A percentile compares a stretch with the other conserved stretches of the same genome.
phyloP scores from a whole-genome alignment of 495 filamentous ascomycete species.

The Penicillium angulare region DNA sequence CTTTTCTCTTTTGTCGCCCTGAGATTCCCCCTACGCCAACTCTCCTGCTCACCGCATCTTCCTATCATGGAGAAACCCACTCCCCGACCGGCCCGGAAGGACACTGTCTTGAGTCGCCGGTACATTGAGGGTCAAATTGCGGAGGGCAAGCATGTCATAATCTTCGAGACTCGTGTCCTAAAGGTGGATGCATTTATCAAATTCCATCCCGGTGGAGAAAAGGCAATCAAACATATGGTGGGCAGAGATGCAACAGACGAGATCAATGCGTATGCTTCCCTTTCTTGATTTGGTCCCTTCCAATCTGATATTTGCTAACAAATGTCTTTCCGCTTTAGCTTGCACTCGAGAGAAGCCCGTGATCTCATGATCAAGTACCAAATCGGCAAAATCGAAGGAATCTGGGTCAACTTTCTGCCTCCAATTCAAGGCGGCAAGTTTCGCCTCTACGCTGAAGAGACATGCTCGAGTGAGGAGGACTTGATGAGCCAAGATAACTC shows the following conservation, averaged over 20 bases:
- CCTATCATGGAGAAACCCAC: constrained; percentile 20
- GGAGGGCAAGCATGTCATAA: constrained; percentile 76
- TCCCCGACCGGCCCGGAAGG: constrained; percentile 35
- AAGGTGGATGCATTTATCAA: constrained; percentile 84
- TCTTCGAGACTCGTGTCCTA: constrained; percentile 76
- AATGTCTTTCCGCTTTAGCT: constrained; percentile 41
- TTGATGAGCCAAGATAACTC: constrained; percentile 27
- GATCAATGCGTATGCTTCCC: constrained; percentile 72
- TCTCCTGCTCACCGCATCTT: constrained; percentile 4
- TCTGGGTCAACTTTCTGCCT: constrained; percentile 85
- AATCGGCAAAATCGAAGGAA: constrained; percentile 78
- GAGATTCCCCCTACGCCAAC: neutral
- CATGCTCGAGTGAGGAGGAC: constrained; percentile 35
- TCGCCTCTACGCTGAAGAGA: constrained; percentile 50
- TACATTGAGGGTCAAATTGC: constrained; percentile 87
- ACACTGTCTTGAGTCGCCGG: constrained; percentile 60
- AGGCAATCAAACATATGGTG: constrained; percentile 91
- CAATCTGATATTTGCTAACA: neutral
- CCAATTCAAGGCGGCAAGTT: constrained; percentile 93
- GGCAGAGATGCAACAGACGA: constrained; percentile 96
- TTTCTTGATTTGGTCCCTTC: neutral
- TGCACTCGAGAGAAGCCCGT: constrained; percentile 79
- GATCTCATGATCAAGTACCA: constrained; percentile 77
- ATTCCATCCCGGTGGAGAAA: constrained; percentile 91
- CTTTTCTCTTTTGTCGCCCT: neutral